Evolutionary conservation across 2,329 filamentous ascomycete species (phyloP).

Genomic region (Aspergillus hortae): DNA sequence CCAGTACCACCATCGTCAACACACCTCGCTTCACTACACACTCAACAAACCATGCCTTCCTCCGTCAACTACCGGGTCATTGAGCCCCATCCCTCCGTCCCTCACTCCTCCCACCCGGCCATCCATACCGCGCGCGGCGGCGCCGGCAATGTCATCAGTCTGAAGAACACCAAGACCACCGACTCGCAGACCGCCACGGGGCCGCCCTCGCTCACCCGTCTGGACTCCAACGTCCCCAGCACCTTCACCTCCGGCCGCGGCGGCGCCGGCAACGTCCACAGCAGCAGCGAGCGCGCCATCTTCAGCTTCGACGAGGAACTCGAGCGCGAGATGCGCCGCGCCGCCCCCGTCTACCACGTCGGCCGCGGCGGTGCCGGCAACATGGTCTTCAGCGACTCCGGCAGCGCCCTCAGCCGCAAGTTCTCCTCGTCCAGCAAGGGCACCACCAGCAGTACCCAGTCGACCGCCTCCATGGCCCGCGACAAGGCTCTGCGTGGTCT

Average conservation of each 20-base stretch:
- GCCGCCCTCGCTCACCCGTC: slow-evolving; percentile 49
- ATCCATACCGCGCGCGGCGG: slow-evolving; percentile 55
- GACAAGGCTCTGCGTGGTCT: slow-evolving; percentile 34
- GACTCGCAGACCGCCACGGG: slow-evolving; percentile 41
- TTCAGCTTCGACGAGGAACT: slow-evolving; percentile 67
- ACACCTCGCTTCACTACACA: too few relatives aligned
- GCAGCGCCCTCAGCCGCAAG: slow-evolving; percentile 28
- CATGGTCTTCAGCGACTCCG: slow-evolving; percentile 29
- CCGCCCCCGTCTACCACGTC: slow-evolving; percentile 62
- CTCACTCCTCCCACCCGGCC: slow-evolving; percentile 45
- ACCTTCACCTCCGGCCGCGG: slow-evolving; percentile 50
- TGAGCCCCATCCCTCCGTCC: slow-evolving; percentile 60
- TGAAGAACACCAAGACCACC: slow-evolving; percentile 52
- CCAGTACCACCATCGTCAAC: not conserved
- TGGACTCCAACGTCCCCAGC: slow-evolving; percentile 42
- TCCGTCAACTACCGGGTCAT: slow-evolving; percentile 51
- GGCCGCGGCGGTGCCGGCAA: slow-evolving; percentile 62
- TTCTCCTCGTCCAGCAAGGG: slow-evolving; percentile 33
- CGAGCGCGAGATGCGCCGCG: slow-evolving; percentile 52
- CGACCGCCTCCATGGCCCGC: slow-evolving; percentile 30
- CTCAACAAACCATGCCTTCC: slow-evolving; percentile 24
- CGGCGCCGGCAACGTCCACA: slow-evolving; percentile 55
- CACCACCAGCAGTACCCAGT: slow-evolving; percentile 35
- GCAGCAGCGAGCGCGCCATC: slow-evolving; percentile 54
- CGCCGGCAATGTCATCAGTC: slow-evolving; percentile 55